Evolutionary conservation across 495 filamentous ascomycete genomes (phyloP).

Genomic region (Neurospora intermedia): DNA sequence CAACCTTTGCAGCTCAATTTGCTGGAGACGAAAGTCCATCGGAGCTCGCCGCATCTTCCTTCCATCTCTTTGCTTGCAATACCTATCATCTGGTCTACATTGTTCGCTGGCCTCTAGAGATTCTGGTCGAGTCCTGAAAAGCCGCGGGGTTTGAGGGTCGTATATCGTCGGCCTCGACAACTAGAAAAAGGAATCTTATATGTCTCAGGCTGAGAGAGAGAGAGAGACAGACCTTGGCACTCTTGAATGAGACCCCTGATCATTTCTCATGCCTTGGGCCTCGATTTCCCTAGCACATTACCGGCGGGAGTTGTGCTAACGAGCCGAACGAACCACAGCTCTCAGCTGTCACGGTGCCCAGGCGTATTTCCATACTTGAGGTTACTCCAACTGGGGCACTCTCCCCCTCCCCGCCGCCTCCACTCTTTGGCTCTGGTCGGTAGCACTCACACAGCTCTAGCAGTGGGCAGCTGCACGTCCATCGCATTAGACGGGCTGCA

Average conservation of each 20-base stretch:
- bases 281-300: background rate
- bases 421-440: background rate
- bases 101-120: background rate
- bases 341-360: background rate
- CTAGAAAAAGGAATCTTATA: background rate
- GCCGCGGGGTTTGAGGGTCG: background rate
- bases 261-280: background rate
- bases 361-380: background rate
- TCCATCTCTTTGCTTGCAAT: background rate
- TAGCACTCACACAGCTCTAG: background rate
- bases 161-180: background rate
- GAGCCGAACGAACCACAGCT: background rate
- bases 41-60: background rate
- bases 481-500: background rate
- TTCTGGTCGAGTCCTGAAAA: background rate
- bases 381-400: background rate
- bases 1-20: background rate
- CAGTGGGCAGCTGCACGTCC: background rate
- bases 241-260: background rate
- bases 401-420: background rate
- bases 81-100: background rate
- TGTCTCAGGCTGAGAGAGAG: background rate
- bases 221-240: background rate
- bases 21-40: background rate
- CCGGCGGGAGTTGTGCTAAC: background rate